Base-by-base conservation (phyloP, 768 basidiomycete species). In the Kwoniella bestiolae region DNA sequence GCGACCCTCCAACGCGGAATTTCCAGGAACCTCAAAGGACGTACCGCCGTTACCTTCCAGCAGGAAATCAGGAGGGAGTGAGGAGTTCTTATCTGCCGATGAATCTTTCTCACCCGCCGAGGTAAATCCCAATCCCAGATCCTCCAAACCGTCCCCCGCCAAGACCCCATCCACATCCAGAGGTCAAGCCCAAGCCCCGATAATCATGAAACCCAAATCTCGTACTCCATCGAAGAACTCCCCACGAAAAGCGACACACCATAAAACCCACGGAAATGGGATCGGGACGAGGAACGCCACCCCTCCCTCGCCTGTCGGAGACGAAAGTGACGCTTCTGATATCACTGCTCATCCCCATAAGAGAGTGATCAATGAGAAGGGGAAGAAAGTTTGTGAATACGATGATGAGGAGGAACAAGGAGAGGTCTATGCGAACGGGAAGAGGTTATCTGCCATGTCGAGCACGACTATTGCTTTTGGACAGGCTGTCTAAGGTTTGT, bases 371-470 rank as follows among this genome's bases (percentile, higher is more conserved):
- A 41, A 41, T 5, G 38, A 18, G 12, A 41, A 41, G 38, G 38
- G 38, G 12, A 41, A 41, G 38, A 41, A 41, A 41, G 14, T 11
- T 3, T 41, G 5, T 5, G 46, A 29, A 16, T 16, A 59, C 6
- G 29, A 38, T 49, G 31, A 5, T 47, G 14, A 34, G 3, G 56
- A n/a, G 8, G 56, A n/a, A n/a, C n/a, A n/a, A n/a, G n/a, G 45
- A 25, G 38, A 26, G 18, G 21, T 23, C 25, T 49, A 62, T 21
- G 32, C 29, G 29, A 38, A 53, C 3, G 60, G 51, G 8, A 62
- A 62, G 38, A 62, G 60, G 51, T 31, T 62, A 23, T 62, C 60
- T 4, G 51, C 34, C 12, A 41, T 53, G 51, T 62, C 60, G 18
- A 53, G 49, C 28, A 44, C 25, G 23, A 52, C 60, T 28, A 53